Evolutionary conservation across 2,329 filamentous ascomycete genomes (phyloP).

Genomic region (Diaporthe nobilis): DNA sequence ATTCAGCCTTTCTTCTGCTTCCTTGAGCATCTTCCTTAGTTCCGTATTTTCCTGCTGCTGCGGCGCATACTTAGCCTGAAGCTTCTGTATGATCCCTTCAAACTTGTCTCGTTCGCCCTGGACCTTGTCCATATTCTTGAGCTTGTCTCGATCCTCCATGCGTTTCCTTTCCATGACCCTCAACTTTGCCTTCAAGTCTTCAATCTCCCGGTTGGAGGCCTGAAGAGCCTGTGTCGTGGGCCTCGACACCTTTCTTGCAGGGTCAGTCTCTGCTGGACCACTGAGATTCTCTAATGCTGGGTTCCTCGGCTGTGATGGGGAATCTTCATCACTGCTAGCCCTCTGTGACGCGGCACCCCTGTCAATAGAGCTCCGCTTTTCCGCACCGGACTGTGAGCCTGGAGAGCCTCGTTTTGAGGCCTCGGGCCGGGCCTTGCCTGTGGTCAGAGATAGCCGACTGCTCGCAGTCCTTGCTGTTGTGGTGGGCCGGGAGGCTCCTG

Average conservation of each 20-base stretch:
- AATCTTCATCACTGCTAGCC: conserved; percentile 64
- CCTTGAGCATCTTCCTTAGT: conserved; percentile 82
- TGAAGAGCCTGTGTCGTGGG: conserved; percentile 41
- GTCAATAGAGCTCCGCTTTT: conserved; percentile 54
- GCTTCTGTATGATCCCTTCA: conserved; percentile 88
- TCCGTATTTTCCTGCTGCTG: conserved; percentile 85
- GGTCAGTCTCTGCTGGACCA: conserved; percentile 49
- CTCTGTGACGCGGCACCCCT: conserved; percentile 56
- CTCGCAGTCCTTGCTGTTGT: conserved; percentile 55
- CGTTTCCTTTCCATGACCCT: conserved; percentile 90
- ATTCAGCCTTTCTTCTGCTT: conserved; percentile 78
- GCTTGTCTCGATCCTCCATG: conserved; percentile 85
- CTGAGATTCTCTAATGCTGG: conserved; percentile 68
- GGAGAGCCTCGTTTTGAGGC: conserved; percentile 38
- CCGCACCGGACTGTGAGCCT: conserved; percentile 60
- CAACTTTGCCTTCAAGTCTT: conserved; percentile 90
- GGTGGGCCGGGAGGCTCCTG: conserved; percentile 49
- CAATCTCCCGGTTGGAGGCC: conserved; percentile 76
- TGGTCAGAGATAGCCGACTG: conserved; percentile 57
- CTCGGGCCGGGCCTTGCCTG: conserved; percentile 56
- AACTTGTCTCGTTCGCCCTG: conserved; percentile 84
- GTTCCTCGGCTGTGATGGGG: conserved; percentile 63
- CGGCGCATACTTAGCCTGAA: conserved; percentile 90
- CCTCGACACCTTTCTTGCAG: conserved; percentile 46
- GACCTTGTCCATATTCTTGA: conserved; percentile 83